phyloP scores from a whole-genome alignment of 345 rosid species.

The Gossypium arboreum region DNA sequence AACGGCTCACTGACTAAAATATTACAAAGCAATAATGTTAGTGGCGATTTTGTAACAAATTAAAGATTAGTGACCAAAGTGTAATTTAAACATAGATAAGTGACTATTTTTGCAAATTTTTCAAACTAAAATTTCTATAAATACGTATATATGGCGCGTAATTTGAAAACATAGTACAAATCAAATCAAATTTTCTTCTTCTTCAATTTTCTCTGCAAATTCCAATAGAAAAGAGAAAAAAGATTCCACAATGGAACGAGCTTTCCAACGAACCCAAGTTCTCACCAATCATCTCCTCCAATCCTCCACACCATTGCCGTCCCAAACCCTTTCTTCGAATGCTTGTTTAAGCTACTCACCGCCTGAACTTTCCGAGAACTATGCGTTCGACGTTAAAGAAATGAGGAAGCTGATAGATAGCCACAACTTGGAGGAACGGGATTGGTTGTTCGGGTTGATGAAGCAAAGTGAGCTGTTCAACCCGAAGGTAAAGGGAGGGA shows the following conservation, averaged over 20 bases:
- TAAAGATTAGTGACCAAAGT: too few species aligned
- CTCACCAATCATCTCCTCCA: constrained; percentile 54
- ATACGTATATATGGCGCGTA: too few species aligned
- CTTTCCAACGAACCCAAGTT: constrained; percentile 44
- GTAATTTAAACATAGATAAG: too few species aligned
- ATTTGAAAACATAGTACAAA: too few species aligned
- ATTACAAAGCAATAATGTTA: too few species aligned
- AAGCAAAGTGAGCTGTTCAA: constrained; percentile 67
- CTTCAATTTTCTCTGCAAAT: background rate
- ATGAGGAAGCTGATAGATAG: constrained; percentile 70
- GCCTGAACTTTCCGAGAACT: constrained; percentile 56
- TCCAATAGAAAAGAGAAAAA: background rate
- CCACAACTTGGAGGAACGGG: constrained; percentile 72
- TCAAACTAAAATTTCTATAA: too few species aligned
- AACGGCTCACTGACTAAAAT: too few species aligned
- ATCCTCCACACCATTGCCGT: constrained; percentile 7
- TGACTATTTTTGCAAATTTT: too few species aligned
- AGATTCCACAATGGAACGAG: constrained; percentile 38
- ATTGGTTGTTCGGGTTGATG: constrained; percentile 77
- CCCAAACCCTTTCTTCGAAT: constrained; percentile 27
- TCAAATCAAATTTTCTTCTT: background rate
- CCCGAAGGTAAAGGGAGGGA: constrained; percentile 59
- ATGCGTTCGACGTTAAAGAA: constrained; percentile 48
- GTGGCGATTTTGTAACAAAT: too few species aligned
- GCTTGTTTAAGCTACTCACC: constrained; percentile 59